Base-by-base conservation (phyloP, 345 rosid genomes). In the Mallotus nudiflorus region DNA sequence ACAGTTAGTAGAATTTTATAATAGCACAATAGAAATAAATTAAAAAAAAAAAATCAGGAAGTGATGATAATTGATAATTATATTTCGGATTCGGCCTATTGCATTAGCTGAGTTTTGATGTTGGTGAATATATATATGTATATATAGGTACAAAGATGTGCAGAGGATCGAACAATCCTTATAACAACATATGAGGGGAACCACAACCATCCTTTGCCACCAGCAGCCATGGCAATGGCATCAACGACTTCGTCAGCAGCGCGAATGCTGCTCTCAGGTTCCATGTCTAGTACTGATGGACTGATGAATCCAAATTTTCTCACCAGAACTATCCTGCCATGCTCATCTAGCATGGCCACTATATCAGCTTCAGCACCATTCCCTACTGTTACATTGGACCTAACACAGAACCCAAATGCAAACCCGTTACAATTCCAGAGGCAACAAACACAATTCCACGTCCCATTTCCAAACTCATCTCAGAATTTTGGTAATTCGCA, bases 321-420 rank as follows among this genome's bases (percentile, higher is more conserved):
- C 12, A 79, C 97, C 7, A 79, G 91, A 69, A 83, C 95, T 24
- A 80, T 90, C 24, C 82, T 95, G 39, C 96, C 97, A 5, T 91
- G 96, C 73, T 90, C 99, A n/a, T 86, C 97, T 24, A 90, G 88
- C 88, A 85, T 95, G 91, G 99, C 97, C 22, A 89, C 99, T 0
- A 84, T 95, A 53, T 95, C 99, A 64, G 99, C 97, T 31, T 90
- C 97, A 7, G 97, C 99, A 29, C 99, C 97, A 49, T 95, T 95
- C 58, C 99, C 97, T 9, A 95, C 99, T 20, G 88, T 95, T 19
- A 95, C 99, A 60, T 73, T 95, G 68, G 99, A 95, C 87, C 81
- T 95, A 22, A 90, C 89, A 73, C 96, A 71, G 49, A 67, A 62
- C 46, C 86, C 84, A 14, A 83, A 58, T 53, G 83, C 83, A 29